Evolutionary conservation across 23 red algal species (phyloP), one percentile per base, ranked within the genome.

Genomic region (Agarophyton chilense): DNA sequence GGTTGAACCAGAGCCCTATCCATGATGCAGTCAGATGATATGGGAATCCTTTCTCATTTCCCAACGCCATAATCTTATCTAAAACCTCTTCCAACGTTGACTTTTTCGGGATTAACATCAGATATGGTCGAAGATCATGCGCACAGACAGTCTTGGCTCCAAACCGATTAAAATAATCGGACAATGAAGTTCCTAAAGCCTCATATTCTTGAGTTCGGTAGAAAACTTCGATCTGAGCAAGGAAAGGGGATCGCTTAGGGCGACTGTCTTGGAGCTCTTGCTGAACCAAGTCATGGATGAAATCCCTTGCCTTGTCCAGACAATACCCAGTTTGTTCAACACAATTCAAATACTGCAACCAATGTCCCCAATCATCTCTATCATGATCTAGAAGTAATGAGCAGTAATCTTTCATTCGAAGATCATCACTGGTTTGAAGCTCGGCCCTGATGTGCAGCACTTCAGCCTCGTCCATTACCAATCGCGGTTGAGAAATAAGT

Each of bases 381-480:
- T 77, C 85, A 79, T 89, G 55, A 44, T 52, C 19, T n/a, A 18
- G 40, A 25, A 89, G 46, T 51, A 89, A 28, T 26, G 85, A 51
- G 55, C 55, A 72, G 2, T 61, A 89, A 16, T 89, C 70, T 7
- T 60, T 89, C 42, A 66, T 50, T 57, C 55, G 52, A 18, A 46
- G 67, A 35, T 63, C 70, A 31, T 63, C 53, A 7, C 53, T 44
- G 10, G 73, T 32, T 19, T 60, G 35, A 45, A 89, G 41, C 51
- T 21, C 54, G 12, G 71, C 44, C n/a, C 71, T 42, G 22, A 89
- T 74, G 33, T 89, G 85, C 29, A 78, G 32, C n/a, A 78, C 72
- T 77, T 89, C 85, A 8, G 70, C 60, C 26, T 89, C 85, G 42
- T 89, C 85, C 85, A 89, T 89, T 32, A 89, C 85, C n/a, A 89